Conservation (phyloP, 2,329 filamentous ascomycete genomes). For the Stachybotrys chlorohalonatus region DNA sequence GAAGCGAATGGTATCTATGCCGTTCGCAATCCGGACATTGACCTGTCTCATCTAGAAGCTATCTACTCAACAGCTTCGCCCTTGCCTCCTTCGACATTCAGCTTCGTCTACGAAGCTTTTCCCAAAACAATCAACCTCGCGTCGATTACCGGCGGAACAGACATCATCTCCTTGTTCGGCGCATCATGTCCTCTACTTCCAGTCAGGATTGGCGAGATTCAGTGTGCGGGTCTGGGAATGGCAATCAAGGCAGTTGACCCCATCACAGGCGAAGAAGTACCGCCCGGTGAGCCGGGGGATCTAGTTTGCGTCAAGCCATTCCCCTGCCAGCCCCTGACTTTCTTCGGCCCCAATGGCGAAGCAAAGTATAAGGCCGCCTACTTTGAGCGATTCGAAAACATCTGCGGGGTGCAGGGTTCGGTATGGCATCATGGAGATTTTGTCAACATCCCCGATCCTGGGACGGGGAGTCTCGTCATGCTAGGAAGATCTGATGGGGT, state of each 20-base stretch:
- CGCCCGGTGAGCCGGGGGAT: conserved; percentile 67
- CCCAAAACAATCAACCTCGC: conserved; percentile 74
- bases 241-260: conserved; percentile 56
- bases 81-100: conserved; percentile 84
- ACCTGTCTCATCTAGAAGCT: conserved; percentile 61
- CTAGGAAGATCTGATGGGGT: conserved; percentile 87
- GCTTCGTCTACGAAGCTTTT: conserved; percentile 80
- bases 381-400: conserved; percentile 67
- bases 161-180: conserved; percentile 93
- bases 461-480: conserved; percentile 77
- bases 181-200: conserved; percentile 70
- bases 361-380: conserved; percentile 78
- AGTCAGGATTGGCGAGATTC: conserved; percentile 65
- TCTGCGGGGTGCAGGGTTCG: conserved; percentile 26
- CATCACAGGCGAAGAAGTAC: conserved; percentile 42
- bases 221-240: conserved; percentile 72
- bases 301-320: conserved; percentile 82
- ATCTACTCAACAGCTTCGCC: conserved; percentile 94
- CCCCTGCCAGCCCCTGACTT: conserved; percentile 82
- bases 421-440: conserved; percentile 97
- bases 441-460: conserved; percentile 54
- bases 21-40: conserved; percentile 38
- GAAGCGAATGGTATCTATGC: conserved; percentile 67
- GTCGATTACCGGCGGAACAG: conserved; percentile 91
- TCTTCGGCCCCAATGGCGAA: conserved; percentile 60